phyloP scores from a whole-genome alignment of 345 rosid species.

The Salix exigua region DNA sequence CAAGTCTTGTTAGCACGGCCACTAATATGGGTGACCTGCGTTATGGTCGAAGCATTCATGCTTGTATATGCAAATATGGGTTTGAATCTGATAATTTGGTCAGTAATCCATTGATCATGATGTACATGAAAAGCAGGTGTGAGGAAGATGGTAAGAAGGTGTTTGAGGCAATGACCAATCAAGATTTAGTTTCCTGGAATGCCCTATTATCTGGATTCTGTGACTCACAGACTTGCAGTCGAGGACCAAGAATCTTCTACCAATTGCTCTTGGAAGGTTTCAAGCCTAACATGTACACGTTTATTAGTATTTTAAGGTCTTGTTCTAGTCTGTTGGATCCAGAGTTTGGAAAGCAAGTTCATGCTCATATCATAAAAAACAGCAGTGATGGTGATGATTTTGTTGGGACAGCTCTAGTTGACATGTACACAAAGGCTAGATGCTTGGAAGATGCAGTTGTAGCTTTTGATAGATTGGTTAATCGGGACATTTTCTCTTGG shows the following conservation, averaged over 20 bases:
- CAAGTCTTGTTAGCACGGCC: conserved; percentile 36
- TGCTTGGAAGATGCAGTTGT: conserved; percentile 35
- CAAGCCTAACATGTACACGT: conserved; percentile 30
- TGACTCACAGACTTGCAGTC: conserved; percentile 20
- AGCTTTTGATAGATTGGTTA: conserved; percentile 24
- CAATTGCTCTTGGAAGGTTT: conserved; percentile 37
- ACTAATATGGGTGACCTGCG: conserved; percentile 20
- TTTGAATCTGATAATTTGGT: conserved; percentile 27
- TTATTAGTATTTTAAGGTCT: conserved; percentile 30
- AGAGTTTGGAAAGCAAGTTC: conserved; percentile 37
- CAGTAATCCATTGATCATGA: conserved; percentile 38
- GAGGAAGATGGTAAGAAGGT: conserved; percentile 31
- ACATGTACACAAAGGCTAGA: conserved; percentile 36
- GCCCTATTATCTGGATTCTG: conserved; percentile 34
- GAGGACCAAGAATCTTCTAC: conserved; percentile 27
- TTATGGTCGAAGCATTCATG: conserved; percentile 41
- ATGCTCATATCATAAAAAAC: conserved; percentile 34
- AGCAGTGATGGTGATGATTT: conserved; percentile 23
- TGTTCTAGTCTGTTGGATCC: conserved; percentile 30
- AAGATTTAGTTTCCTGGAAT: conserved; percentile 42
- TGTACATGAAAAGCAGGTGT: conserved; percentile 39
- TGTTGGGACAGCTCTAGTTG: conserved; percentile 41
- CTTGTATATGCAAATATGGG: conserved; percentile 36
- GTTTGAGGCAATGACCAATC: conserved; percentile 32
- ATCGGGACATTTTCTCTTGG: conserved; percentile 32